phyloP scores from a whole-genome alignment of 257 asterid genomes.

The Plantago major region DNA sequence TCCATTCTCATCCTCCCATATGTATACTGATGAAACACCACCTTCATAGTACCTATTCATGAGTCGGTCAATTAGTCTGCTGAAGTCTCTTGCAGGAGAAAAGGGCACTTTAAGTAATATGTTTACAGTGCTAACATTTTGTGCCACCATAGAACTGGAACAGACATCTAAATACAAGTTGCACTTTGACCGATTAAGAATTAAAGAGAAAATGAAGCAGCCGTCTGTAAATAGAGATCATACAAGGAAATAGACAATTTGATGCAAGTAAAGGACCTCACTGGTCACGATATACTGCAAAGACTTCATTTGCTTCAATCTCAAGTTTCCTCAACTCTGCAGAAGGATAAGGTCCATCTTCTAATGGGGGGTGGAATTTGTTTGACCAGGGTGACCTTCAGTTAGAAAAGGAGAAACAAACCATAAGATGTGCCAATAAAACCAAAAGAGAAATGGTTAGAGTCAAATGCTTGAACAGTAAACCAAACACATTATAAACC shows the following conservation, averaged over 20 bases:
- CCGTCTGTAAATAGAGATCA: neutral
- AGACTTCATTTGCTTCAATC: constrained; percentile 92
- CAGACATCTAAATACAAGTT: constrained; percentile 9
- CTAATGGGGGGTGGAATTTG: constrained; percentile 76
- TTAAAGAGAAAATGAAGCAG: constrained; percentile 1
- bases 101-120: constrained; percentile 6
- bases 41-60: constrained; percentile 95
- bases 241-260: constrained; percentile 30
- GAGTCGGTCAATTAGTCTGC: constrained; percentile 42
- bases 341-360: constrained; percentile 84
- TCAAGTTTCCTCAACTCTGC: constrained; percentile 87
- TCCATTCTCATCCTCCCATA: constrained; percentile 87
- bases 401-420: constrained; percentile 18
- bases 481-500: neutral
- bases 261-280: constrained; percentile 88
- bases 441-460: neutral
- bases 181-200: constrained; percentile 10
- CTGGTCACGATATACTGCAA: constrained; percentile 98
- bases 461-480: neutral
- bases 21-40: constrained; percentile 88
- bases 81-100: constrained; percentile 23
- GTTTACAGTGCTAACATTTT: neutral
- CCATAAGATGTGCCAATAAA: constrained; percentile 1
- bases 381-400: constrained; percentile 97
- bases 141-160: constrained; percentile 4